Evolutionary conservation across 1,139 yeast species (phyloP).

Genomic region (Pichia sp.): DNA sequence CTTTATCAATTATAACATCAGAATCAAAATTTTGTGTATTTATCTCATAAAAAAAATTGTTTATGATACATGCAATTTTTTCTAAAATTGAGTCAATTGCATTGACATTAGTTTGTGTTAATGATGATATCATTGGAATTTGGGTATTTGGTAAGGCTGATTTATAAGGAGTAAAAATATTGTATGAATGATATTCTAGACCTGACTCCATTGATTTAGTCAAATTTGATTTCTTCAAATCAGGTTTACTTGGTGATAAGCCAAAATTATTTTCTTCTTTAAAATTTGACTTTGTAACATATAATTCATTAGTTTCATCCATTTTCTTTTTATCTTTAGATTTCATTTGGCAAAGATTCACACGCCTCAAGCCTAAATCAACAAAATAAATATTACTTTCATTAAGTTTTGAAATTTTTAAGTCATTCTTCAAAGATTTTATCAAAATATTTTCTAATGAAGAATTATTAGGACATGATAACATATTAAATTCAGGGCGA

Average conservation of each 20-base stretch:
- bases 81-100: slow-evolving; percentile 15
- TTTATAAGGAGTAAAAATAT: slow-evolving; percentile 8
- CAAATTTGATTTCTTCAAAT: slow-evolving; percentile 4
- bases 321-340: background rate
- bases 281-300: background rate
- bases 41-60: slow-evolving; percentile 13
- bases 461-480: slow-evolving; percentile 38
- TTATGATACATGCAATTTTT: slow-evolving; percentile 11
- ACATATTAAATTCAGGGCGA: slow-evolving; percentile 45
- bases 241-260: background rate
- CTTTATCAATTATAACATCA: background rate
- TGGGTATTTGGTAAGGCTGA: background rate
- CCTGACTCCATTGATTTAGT: slow-evolving; percentile 7
- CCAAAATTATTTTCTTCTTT: no score
- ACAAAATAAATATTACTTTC: slow-evolving; percentile 18
- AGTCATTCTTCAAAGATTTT: slow-evolving; percentile 24
- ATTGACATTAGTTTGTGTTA: slow-evolving; percentile 11
- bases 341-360: slow-evolving; percentile 19
- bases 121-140: background rate
- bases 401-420: slow-evolving; percentile 6
- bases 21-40: background rate
- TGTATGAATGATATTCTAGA: slow-evolving; percentile 5
- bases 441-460: slow-evolving; percentile 18
- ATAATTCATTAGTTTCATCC: background rate
- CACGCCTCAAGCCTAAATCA: slow-evolving; percentile 24